Conservation (phyloP, 31 red algal genomes). For the Bonnemaisonia californica region DNA sequence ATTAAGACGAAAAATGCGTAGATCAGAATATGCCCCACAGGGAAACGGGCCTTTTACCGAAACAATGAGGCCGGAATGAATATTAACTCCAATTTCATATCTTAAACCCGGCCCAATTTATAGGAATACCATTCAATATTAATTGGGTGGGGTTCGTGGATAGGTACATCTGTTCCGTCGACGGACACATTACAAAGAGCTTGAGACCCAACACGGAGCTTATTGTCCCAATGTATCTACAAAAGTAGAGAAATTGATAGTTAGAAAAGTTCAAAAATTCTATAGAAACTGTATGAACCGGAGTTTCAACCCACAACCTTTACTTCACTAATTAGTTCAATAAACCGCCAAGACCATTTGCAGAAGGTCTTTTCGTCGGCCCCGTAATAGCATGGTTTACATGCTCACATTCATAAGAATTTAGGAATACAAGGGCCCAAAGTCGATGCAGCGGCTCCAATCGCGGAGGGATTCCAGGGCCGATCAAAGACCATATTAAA, state of each 20-base stretch:
- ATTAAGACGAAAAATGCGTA: constrained; percentile 2
- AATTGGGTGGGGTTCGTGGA: neutral
- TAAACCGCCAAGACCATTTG: constrained; percentile 24
- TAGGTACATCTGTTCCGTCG: neutral
- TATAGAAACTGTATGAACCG: no score
- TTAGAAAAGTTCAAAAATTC: neutral
- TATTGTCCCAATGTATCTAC: constrained; percentile 3
- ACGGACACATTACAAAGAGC: neutral
- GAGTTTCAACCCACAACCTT: no score
- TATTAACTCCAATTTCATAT: constrained; percentile 16
- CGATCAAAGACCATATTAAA: no score
- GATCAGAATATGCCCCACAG: constrained; percentile 1
- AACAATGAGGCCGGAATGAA: neutral
- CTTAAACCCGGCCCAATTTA: neutral
- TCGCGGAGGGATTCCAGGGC: no score
- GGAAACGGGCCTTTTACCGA: constrained; percentile 12
- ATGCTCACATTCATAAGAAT: neutral
- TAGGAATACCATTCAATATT: neutral
- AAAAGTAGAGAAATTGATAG: constrained; percentile 2
- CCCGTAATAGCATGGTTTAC: neutral
- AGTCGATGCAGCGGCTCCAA: constrained; percentile 10
- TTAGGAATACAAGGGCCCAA: constrained; percentile 22
- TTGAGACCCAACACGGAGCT: neutral
- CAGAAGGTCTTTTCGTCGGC: constrained; percentile 10
- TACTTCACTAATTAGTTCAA: no score